Conservation (phyloP, 441 rosid species). For the Macaranga tanarius region DNA sequence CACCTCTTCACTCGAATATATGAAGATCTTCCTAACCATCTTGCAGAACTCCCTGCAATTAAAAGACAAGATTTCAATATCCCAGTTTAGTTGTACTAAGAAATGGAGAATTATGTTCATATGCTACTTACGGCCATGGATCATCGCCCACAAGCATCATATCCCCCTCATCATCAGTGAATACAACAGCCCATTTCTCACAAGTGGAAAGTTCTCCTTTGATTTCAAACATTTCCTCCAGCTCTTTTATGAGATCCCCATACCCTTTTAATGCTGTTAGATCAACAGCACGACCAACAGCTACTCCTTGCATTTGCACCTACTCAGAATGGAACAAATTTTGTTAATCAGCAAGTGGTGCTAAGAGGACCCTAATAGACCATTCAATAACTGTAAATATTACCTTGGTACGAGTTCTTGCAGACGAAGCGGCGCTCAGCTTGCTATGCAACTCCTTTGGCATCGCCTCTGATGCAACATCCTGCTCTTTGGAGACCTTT, state of each 20-base stretch:
- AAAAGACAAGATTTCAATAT: neutral
- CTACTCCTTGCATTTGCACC: conserved; percentile 95
- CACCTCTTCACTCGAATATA: conserved; percentile 66
- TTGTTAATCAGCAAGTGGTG: neutral
- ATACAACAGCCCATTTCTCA: conserved; percentile 76
- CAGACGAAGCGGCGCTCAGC: conserved; percentile 39
- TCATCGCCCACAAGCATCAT: conserved; percentile 89
- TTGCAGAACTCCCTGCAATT: conserved; percentile 81
- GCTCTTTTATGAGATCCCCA: conserved; percentile 53
- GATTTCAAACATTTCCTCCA: conserved; percentile 87
- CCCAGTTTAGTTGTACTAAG: neutral
- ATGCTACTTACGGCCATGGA: conserved; percentile 77
- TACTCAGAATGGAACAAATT: conserved; percentile 28
- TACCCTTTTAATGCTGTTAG: conserved; percentile 64
- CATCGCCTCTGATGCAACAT: conserved; percentile 28
- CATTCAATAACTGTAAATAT: neutral
- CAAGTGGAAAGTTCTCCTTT: conserved; percentile 57
- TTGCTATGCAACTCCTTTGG: conserved; percentile 41
- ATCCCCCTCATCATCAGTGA: conserved; percentile 83
- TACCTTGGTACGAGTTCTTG: conserved; percentile 81
- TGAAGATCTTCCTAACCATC: conserved; percentile 78
- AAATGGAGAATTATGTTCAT: neutral
- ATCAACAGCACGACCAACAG: conserved; percentile 88
- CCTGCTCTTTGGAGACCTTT: conserved; percentile 36
- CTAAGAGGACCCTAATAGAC: neutral